Evolutionary conservation across 192 early-diverging fungal genomes (phyloP).

Genomic region (Pilobolus umbonatus): DNA sequence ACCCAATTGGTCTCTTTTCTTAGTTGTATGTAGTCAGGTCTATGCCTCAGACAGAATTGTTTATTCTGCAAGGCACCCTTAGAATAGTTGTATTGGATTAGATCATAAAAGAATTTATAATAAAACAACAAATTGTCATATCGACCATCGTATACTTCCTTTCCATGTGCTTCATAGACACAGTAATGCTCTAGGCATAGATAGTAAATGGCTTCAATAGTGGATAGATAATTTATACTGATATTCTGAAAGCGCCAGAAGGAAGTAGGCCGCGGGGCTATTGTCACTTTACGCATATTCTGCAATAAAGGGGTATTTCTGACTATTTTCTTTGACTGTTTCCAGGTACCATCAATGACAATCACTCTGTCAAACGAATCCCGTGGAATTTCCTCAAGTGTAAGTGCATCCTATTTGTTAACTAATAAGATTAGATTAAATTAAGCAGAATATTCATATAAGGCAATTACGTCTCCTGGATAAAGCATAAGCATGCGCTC

Average conservation of each 20-base stretch:
- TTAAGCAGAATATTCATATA: not conserved
- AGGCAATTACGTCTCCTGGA: constrained; percentile 65
- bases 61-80: constrained; percentile 17
- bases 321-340: constrained; percentile 67
- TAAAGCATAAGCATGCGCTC: constrained; percentile 72
- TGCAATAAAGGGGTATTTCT: constrained; percentile 42
- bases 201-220: constrained; percentile 96
- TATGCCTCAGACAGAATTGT: constrained; percentile 4
- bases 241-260: constrained; percentile 91
- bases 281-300: constrained; percentile 55
- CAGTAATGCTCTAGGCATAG: constrained; percentile 78
- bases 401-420: constrained; percentile 52
- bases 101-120: constrained; percentile 84
- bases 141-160: constrained; percentile 58
- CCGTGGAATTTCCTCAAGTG: constrained; percentile 61
- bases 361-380: constrained; percentile 66
- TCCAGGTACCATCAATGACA: constrained; percentile 97
- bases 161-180: constrained; percentile 35
- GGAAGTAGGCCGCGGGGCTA: constrained; percentile 67
- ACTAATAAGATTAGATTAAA: not conserved
- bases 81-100: constrained; percentile 78
- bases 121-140: constrained; percentile 90
- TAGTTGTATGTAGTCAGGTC: constrained; percentile 52
- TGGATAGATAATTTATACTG: constrained; percentile 73
- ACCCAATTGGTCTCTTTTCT: too few species aligned